phyloP scores from a whole-genome alignment of 768 basidiomycete species.

The Cantharellus anzutake region DNA sequence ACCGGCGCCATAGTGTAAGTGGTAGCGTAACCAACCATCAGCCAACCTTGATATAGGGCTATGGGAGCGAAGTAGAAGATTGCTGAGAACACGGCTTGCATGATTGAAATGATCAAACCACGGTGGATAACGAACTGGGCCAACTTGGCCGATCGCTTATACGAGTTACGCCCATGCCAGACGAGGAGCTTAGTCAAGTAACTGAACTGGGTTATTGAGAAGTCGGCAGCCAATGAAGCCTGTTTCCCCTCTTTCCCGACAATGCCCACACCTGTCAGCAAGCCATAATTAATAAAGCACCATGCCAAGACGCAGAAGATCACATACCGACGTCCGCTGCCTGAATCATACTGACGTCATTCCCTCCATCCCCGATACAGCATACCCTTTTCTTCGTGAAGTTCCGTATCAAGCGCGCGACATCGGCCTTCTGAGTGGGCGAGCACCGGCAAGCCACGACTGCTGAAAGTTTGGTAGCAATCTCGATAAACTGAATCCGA shows the following conservation, averaged over 20 bases:
- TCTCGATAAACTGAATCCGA: slow-evolving; percentile 87
- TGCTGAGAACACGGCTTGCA: slow-evolving; percentile 91
- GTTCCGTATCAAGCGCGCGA: slow-evolving; percentile 77
- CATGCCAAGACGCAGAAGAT: neutral
- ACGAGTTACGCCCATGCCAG: slow-evolving; percentile 98
- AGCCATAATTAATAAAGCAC: slow-evolving; percentile 11
- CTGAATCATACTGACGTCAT: slow-evolving; percentile 99
- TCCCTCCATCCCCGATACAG: slow-evolving; percentile 97
- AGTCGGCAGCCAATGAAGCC: slow-evolving; percentile 96
- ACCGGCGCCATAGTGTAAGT: slow-evolving; percentile 97
- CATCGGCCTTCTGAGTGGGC: slow-evolving; percentile 96
- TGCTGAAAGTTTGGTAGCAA: slow-evolving; percentile 86
- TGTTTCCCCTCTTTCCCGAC: slow-evolving; percentile 99
- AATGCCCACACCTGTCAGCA: slow-evolving; percentile 65
- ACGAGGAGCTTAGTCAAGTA: slow-evolving; percentile 86
- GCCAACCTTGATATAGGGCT: slow-evolving; percentile 93
- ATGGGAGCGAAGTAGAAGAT: slow-evolving; percentile 93
- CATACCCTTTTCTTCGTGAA: slow-evolving; percentile 91
- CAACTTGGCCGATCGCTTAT: slow-evolving; percentile 91
- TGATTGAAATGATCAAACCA: slow-evolving; percentile 89
- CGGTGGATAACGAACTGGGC: slow-evolving; percentile 98
- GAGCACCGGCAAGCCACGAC: slow-evolving; percentile 98
- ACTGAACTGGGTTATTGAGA: slow-evolving; percentile 94
- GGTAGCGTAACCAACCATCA: slow-evolving; percentile 93
- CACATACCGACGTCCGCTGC: slow-evolving; percentile 90